Evolutionary conservation across 805 yeast genomes (phyloP).

Genomic region (Blastobotrys peoriensis): DNA sequence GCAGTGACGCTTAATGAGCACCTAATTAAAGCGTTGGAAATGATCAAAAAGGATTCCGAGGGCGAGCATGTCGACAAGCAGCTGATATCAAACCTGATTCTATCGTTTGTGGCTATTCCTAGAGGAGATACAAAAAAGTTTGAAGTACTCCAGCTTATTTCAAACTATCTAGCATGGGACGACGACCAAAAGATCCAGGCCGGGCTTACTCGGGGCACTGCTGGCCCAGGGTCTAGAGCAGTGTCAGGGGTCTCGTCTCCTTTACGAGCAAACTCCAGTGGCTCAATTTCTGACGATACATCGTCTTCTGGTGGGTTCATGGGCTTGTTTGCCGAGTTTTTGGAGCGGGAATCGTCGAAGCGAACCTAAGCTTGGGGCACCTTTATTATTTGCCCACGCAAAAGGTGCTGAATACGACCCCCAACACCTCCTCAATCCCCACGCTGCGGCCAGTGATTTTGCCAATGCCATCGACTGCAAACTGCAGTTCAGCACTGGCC

Average conservation of each 20-base stretch:
- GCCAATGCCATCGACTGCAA: slow-evolving; percentile 81
- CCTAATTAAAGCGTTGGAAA: slow-evolving; percentile 81
- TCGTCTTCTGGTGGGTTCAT: slow-evolving; percentile 28
- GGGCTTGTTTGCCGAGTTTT: slow-evolving; percentile 34
- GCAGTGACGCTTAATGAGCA: slow-evolving; percentile 92
- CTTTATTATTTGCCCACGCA: slow-evolving; percentile 77
- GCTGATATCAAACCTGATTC: slow-evolving; percentile 74
- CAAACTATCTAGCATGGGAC: slow-evolving; percentile 85
- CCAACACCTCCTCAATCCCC: slow-evolving; percentile 85
- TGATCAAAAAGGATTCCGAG: slow-evolving; percentile 72
- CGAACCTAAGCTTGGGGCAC: too few species aligned
- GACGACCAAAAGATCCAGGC: slow-evolving; percentile 41
- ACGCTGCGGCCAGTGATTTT: slow-evolving; percentile 85
- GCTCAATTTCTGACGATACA: slow-evolving; percentile 6
- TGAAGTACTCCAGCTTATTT: slow-evolving; percentile 79
- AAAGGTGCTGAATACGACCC: slow-evolving; percentile 84
- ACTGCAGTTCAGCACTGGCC: slow-evolving; percentile 69
- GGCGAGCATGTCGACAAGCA: slow-evolving; percentile 82
- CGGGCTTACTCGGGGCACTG: slow-evolving; percentile 24
- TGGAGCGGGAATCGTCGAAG: slow-evolving; percentile 27
- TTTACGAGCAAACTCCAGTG: slow-evolving; percentile 12
- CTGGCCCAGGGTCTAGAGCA: slow-evolving; percentile 7
- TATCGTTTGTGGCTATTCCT: slow-evolving; percentile 80
- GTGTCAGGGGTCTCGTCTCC: slow-evolving; percentile 12
- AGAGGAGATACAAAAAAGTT: slow-evolving; percentile 92